Percentiles rank a stretch among this genome's conserved stretches.
Evolutionary conservation across 371 early-diverging fungal species (phyloP).

Genomic region (Gilbertella persicaria): DNA sequence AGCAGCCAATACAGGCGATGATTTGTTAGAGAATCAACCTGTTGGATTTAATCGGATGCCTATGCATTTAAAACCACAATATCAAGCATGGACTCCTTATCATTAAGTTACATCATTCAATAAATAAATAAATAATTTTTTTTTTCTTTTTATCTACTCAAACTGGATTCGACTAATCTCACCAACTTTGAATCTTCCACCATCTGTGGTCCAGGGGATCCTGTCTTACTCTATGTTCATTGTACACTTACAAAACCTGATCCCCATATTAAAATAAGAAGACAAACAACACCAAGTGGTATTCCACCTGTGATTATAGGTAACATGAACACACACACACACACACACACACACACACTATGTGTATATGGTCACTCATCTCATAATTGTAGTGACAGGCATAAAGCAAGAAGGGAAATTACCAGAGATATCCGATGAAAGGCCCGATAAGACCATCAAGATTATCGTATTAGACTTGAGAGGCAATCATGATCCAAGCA

Average conservation of each 20-base stretch:
- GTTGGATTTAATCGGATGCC: too few relatives aligned
- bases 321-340: too few relatives aligned
- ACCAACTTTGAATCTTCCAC: conserved; percentile 15
- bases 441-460: conserved; percentile 13
- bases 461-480: conserved; percentile 24
- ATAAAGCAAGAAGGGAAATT: conserved; percentile 13
- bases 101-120: too few relatives aligned
- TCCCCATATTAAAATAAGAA: conserved; percentile 34
- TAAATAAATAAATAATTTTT: too few relatives aligned
- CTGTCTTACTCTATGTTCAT: conserved; percentile 39
- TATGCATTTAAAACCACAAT: too few relatives aligned
- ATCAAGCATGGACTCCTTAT: too few relatives aligned
- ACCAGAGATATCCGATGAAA: conserved; percentile 20
- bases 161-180: conserved; percentile 14
- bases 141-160: conserved; percentile 6
- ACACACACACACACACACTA: background rate
- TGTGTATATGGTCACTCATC: background rate
- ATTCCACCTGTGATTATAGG: conserved; percentile 44
- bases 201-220: conserved; percentile 32
- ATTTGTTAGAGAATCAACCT: conserved; percentile 1
- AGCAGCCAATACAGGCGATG: conserved; percentile 16
- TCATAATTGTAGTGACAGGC: conserved; percentile 14
- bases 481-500: conserved; percentile 8
- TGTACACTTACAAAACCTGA: conserved; percentile 35
- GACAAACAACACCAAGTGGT: conserved; percentile 35